Percentiles rank a stretch among this genome's conserved stretches.
Evolutionary conservation across 352 stramenopile genomes (phyloP).

Genomic region (Phytophthora lateralis): DNA sequence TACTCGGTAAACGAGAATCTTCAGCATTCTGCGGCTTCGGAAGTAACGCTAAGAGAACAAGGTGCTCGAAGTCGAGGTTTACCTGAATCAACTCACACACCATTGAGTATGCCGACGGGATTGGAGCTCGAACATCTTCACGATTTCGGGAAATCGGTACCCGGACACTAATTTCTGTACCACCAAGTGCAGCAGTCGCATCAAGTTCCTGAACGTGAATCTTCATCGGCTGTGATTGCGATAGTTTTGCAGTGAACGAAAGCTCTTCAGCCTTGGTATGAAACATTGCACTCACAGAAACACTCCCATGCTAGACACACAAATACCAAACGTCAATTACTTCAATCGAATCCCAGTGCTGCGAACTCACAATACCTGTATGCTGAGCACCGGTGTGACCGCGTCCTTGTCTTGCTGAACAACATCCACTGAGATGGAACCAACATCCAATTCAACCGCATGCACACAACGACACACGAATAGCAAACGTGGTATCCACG

Average conservation of each 20-base stretch:
- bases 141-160: constrained; percentile 24
- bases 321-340: constrained; percentile 4
- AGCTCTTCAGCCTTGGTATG: constrained; percentile 26
- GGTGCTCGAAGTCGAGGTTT: constrained; percentile 23
- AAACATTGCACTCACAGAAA: constrained; percentile 28
- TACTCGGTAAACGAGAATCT: not conserved
- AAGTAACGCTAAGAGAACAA: constrained; percentile 11
- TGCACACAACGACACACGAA: constrained; percentile 47
- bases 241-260: constrained; percentile 22
- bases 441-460: constrained; percentile 35
- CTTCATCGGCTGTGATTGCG: constrained; percentile 20
- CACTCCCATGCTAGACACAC: constrained; percentile 36
- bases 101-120: constrained; percentile 25
- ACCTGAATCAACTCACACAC: constrained; percentile 27
- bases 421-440: constrained; percentile 43
- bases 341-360: not conserved
- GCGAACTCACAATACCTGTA: constrained; percentile 19
- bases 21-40: constrained; percentile 9
- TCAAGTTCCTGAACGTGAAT: constrained; percentile 7
- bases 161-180: constrained; percentile 34
- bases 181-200: constrained; percentile 23
- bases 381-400: constrained; percentile 13
- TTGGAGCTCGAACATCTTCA: constrained; percentile 22
- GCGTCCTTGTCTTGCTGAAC: constrained; percentile 17
- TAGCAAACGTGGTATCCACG: constrained; percentile 47